Evolutionary conservation across 2,329 filamentous ascomycete species (phyloP), one percentile per base, ranked within the genome.

Genomic region (Pseudogymnoascus sp.): DNA sequence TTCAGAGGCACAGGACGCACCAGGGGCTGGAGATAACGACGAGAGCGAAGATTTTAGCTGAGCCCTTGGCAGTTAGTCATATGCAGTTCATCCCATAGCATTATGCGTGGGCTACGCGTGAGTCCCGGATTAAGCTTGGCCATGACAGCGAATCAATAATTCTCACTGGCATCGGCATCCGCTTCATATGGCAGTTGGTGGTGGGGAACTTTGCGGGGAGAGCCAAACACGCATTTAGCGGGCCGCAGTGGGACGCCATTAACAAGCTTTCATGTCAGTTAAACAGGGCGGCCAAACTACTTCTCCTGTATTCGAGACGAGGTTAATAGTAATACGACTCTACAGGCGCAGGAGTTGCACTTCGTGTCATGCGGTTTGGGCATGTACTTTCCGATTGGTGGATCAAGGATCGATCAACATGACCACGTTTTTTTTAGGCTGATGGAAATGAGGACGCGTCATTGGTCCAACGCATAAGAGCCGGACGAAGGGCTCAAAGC

Each of bases 111-210:
- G 31, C 14, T 31, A 4, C 16, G 49, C 23, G 5, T 33, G 28
- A 55, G 33, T 8, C 28, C n/a, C 23, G 5, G 23, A 16, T 25
- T 25, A n/a, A 28, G 43, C 23, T 28, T 28, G 43, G 23, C 7
- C 18, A 49, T 3, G n/a, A 33, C 28, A 18, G 49, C 49, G 49
- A 21, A 55, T 33, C 28, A 55, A 55, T 12, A 18, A 14, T 18
- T 21, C 9, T 5, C 9, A 33, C 28, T 55, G 28, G 25, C 49
- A 55, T 52, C 25, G 49, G 49, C 9, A 33, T 55, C 28, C n/a
- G 49, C 25, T 35, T 55, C 25, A 33, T 55, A 35, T 55, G 49
- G 49, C 49, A 55, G 49, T 55, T 55, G 49, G n/a, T 21, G 49
- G 16, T 33, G 28, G 28, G 16, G 49, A 31, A 55, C 5, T 33